A percentile compares a stretch with the other conserved stretches of the same genome.
These are phyloP conservation scores for Tetracladium setigerum DNA, from an alignment of 495 filamentous ascomycete species.

Conservation along the genomic window DNA sequence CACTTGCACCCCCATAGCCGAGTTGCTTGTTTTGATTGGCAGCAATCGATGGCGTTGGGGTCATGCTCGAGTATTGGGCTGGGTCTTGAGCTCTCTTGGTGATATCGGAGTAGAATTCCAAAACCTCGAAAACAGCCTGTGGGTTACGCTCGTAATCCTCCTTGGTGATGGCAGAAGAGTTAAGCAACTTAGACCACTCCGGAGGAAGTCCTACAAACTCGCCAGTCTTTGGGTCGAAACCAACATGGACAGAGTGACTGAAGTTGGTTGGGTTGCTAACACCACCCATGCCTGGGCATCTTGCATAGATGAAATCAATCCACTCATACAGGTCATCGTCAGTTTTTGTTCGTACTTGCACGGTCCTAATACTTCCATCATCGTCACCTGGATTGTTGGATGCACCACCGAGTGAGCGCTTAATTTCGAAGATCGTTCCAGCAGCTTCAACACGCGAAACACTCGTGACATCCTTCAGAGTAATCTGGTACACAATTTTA, in stretches of 20 bases:
- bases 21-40: slow-evolving; percentile 58
- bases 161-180: slow-evolving; percentile 91
- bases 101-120: slow-evolving; percentile 96
- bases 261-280: slow-evolving; percentile 98
- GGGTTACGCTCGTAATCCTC: slow-evolving; percentile 97
- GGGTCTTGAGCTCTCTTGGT: slow-evolving; percentile 80
- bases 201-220: slow-evolving; percentile 88
- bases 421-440: slow-evolving; percentile 86
- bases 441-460: slow-evolving; percentile 81
- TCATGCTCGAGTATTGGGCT: slow-evolving; percentile 62
- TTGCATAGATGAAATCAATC: slow-evolving; percentile 95
- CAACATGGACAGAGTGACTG: slow-evolving; percentile 91
- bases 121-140: slow-evolving; percentile 94
- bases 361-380: slow-evolving; percentile 71
- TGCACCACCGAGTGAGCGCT: slow-evolving; percentile 57
- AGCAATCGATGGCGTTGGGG: slow-evolving; percentile 54
- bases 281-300: slow-evolving; percentile 94
- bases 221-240: slow-evolving; percentile 88
- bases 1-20: slow-evolving; percentile 58
- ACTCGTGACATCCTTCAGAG: slow-evolving; percentile 74
- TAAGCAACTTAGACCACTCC: slow-evolving; percentile 94
- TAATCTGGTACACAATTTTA: slow-evolving; percentile 72
- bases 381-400: slow-evolving; percentile 52
- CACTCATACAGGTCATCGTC: slow-evolving; percentile 97
- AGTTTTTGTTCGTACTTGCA: slow-evolving; percentile 83